Percentiles rank a stretch among this genome's conserved stretches.
Conservation (phyloP, 1,284 basidiomycete species). For the Acaromyces ingoldii region DNA sequence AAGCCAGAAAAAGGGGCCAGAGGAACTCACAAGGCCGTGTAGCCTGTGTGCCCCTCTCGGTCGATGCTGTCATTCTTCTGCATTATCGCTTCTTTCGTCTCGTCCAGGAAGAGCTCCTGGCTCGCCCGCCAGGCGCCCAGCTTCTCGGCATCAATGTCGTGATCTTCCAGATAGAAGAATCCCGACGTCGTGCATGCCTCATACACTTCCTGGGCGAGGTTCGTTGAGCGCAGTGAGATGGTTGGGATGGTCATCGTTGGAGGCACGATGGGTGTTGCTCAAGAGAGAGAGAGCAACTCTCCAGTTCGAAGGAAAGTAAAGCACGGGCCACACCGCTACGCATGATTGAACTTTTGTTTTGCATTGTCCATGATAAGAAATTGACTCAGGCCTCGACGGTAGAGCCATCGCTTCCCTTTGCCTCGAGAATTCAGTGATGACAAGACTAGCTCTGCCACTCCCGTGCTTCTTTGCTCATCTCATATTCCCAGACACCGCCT, state of each 20-base stretch:
- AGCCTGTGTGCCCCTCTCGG: conserved; percentile 23
- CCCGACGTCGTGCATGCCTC: conserved; percentile 23
- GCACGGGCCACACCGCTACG: no score
- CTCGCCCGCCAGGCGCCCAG: conserved; percentile 24
- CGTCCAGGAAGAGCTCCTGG: conserved; percentile 20
- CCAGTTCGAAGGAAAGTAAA: no score
- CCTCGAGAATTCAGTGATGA: no score
- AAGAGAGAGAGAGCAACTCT: no score
- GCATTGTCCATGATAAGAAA: no score
- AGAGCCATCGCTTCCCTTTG: no score
- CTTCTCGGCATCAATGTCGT: conserved; percentile 21
- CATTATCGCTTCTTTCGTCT: conserved; percentile 4
- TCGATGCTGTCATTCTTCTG: conserved; percentile 13
- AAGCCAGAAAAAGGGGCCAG: background rate
- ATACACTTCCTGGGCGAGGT: conserved; percentile 17
- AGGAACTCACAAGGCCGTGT: conserved; percentile 24
- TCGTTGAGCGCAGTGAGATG: conserved; percentile 8
- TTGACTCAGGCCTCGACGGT: no score
- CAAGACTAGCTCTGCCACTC: no score
- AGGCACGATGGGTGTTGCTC: no score
- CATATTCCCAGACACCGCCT: background rate
- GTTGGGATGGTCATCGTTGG: no score
- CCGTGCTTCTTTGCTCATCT: no score
- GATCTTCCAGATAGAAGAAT: conserved; percentile 40
- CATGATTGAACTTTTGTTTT: no score